These are phyloP conservation scores for Fragilaria crotonensis DNA, from an alignment of 108 stramenopile genomes.

Conservation along the genomic window DNA sequence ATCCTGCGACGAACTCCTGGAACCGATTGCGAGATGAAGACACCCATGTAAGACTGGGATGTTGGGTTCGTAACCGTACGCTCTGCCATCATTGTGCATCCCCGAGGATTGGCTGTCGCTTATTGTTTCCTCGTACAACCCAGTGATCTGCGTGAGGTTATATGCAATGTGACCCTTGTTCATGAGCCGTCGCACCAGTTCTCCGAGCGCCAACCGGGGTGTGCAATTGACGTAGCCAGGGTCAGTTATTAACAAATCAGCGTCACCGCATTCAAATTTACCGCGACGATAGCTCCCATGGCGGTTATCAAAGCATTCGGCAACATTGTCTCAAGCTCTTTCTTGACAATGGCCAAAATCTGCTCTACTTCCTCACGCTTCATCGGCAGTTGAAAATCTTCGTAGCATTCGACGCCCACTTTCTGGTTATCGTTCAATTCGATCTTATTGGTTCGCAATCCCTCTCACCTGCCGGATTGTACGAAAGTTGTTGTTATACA, in stretches of 20 bases:
- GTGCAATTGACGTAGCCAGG: constrained; percentile 13
- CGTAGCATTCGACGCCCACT: constrained; percentile 49
- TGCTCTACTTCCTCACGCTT: constrained; percentile 29
- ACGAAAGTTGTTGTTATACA: constrained; percentile 16
- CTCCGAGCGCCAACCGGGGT: constrained; percentile 24
- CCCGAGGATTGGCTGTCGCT: neutral
- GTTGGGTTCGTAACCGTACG: neutral
- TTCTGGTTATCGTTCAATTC: constrained; percentile 27
- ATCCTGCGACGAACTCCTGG: constrained; percentile 24
- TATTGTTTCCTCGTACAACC: constrained; percentile 14
- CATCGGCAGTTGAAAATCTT: constrained; percentile 50
- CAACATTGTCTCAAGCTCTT: constrained; percentile 9
- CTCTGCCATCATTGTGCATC: neutral
- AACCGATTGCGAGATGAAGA: constrained; percentile 21
- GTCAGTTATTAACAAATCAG: constrained; percentile 41
- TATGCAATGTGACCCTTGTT: constrained; percentile 29
- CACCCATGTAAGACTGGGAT: constrained; percentile 35
- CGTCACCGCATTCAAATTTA: constrained; percentile 37
- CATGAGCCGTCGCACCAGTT: constrained; percentile 32
- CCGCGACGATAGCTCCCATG: constrained; percentile 53
- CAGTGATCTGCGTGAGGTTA: constrained; percentile 33
- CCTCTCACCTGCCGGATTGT: constrained; percentile 26
- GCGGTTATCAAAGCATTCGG: constrained; percentile 25
- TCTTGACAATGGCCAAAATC: constrained; percentile 25
- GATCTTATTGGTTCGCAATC: constrained; percentile 7